Evolutionary conservation across 768 basidiomycete species (phyloP).

Genomic region (Paxillus ammoniavirescens): DNA sequence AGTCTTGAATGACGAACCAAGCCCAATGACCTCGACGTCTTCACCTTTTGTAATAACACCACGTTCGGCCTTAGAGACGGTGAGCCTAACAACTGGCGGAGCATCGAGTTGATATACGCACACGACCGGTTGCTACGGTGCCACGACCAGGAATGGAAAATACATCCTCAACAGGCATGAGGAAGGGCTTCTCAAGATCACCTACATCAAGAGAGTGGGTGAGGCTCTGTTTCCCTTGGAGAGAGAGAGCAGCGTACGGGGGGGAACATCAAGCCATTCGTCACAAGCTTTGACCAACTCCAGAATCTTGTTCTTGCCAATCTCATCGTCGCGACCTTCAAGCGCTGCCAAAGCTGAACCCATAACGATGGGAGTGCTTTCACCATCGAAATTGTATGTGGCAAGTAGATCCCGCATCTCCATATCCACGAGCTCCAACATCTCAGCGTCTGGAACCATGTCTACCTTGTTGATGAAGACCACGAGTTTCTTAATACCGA

Average conservation of each 20-base stretch:
- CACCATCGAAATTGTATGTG: conserved; percentile 94
- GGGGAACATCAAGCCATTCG: conserved; percentile 90
- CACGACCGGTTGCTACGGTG: conserved; percentile 94
- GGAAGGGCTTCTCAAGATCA: conserved; percentile 97
- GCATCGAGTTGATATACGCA: conserved; percentile 33
- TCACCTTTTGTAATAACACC: conserved; percentile 87
- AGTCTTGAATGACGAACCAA: conserved; percentile 81
- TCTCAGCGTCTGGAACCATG: conserved; percentile 93
- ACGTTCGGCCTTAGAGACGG: conserved; percentile 70
- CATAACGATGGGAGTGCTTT: conserved; percentile 97
- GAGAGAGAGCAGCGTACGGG: conserved; percentile 52
- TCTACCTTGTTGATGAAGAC: conserved; percentile 99
- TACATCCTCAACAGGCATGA: conserved; percentile 93
- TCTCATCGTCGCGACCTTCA: conserved; percentile 77
- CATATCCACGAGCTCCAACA: conserved; percentile 99
- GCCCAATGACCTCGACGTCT: conserved; percentile 91
- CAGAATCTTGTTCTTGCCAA: conserved; percentile 76
- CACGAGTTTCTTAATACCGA: conserved; percentile 94
- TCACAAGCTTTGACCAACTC: conserved; percentile 88
- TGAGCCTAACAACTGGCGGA: not conserved
- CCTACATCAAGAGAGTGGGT: conserved; percentile 42
- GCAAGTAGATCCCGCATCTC: conserved; percentile 96
- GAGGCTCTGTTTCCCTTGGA: not conserved
- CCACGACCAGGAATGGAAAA: conserved; percentile 99
- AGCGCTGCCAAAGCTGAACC: conserved; percentile 95